Evolutionary conservation across 805 yeast genomes (phyloP), one percentile per base, ranked within the genome.

Genomic region (Priceomyces melissophilus): DNA sequence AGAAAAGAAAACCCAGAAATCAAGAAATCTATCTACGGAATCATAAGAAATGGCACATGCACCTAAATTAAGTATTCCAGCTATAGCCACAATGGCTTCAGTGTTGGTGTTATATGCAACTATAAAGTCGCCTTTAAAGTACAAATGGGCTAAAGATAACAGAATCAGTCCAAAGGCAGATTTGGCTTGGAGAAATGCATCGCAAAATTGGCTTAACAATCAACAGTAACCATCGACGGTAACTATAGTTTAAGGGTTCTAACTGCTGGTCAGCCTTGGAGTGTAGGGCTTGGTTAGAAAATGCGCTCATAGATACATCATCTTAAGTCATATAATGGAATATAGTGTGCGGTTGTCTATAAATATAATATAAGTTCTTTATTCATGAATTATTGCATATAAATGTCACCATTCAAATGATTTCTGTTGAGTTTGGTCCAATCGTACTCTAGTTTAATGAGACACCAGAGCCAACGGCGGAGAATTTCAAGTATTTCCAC

Each of bases 401-500:
- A 26, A 26, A 35, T 26, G 27, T 23, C 15, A 4, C 25, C 38
- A 25, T 16, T 39, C n/a, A 13, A 17, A 30, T 35, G 32, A 14
- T 31, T 9, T 20, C 27, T 35, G 25, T 52, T 58, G 26, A 65
- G 47, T 45, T 67, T 69, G 37, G 58, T 45, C 58, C 69, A 81
- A 56, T 91, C 97, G 25, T 84, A 78, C 50, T 93, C 98, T 12
- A 90, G 65, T 54, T 93, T 83, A 56, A 91, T 68, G 45, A 87
- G 75, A 32, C 89, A 78, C 99, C 99, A 93, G 38, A 88, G 63
- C 80, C 90, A 87, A 56, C 99, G 75, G 63, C 99, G 74, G 7
- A 82, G 49, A 5, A 93, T 69, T 58, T 93, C 99, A 39, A 90
- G 61, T 3, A 78, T 49, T 54, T 90, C 93, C 41, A 87, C 65